These are phyloP conservation scores for Pseudogymnoascus sp. DNA, from an alignment of 2,329 filamentous ascomycete species.

Conservation along the genomic window DNA sequence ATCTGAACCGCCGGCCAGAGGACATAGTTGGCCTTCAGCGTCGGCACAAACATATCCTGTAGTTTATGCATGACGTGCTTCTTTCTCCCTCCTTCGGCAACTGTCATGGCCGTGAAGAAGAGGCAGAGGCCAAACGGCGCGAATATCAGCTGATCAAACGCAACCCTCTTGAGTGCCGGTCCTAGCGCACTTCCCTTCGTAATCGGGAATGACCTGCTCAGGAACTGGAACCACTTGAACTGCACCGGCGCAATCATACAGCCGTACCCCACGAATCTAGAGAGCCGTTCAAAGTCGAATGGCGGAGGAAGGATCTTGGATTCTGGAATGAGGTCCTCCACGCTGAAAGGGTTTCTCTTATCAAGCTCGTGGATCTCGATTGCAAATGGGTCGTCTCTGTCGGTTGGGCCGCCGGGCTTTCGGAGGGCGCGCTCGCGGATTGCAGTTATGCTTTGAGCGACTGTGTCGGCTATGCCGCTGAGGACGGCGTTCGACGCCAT, in stretches of 20 bases:
- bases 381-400: constrained; percentile 63
- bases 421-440: constrained; percentile 61
- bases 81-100: constrained; percentile 84
- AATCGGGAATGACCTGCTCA: constrained; percentile 76
- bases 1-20: constrained; percentile 95
- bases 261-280: constrained; percentile 93
- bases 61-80: constrained; percentile 77
- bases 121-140: constrained; percentile 68
- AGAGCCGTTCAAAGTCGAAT: constrained; percentile 92
- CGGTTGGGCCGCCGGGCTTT: constrained; percentile 50
- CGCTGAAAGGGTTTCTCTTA: constrained; percentile 64
- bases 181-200: constrained; percentile 65
- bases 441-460: constrained; percentile 85
- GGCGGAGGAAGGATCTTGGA: constrained; percentile 62
- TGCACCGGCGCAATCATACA: constrained; percentile 94
- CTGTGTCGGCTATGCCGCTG: constrained; percentile 91
- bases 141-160: constrained; percentile 87
- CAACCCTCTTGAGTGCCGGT: constrained; percentile 82
- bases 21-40: constrained; percentile 90
- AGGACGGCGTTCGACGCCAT: constrained; percentile 98
- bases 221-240: constrained; percentile 90
- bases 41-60: constrained; percentile 86
- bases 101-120: constrained; percentile 95
- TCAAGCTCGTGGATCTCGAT: constrained; percentile 88
- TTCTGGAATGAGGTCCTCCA: constrained; percentile 58